These are phyloP conservation scores for Leccinum rimulosum DNA, from an alignment of 768 basidiomycete species.

Conservation along the genomic window DNA sequence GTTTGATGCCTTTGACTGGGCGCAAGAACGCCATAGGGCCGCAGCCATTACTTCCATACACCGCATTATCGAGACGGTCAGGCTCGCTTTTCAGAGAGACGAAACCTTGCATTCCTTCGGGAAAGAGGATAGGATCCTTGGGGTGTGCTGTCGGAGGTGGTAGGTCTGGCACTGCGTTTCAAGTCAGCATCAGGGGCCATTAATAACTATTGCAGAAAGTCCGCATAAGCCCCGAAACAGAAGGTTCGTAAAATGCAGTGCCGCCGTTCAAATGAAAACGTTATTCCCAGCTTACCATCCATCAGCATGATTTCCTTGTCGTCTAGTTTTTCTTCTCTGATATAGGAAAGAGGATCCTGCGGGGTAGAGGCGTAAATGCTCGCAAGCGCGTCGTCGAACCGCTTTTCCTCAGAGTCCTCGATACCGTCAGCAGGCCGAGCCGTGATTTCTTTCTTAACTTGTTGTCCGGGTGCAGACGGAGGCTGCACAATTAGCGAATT, in stretches of 20 bases:
- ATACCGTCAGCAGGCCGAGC: neutral
- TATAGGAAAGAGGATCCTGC: constrained; percentile 31
- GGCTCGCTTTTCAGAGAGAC: constrained; percentile 23
- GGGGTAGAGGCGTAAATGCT: constrained; percentile 31
- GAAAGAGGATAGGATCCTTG: constrained; percentile 33
- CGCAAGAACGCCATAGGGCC: constrained; percentile 35
- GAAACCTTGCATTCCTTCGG: constrained; percentile 29
- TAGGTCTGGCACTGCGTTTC: constrained; percentile 50
- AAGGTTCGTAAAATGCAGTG: constrained; percentile 13
- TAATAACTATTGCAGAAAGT: constrained; percentile 15
- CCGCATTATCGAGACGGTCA: neutral
- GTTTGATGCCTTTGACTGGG: constrained; percentile 56
- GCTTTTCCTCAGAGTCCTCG: constrained; percentile 12
- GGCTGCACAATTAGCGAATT: constrained; percentile 26
- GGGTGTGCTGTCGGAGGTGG: constrained; percentile 50
- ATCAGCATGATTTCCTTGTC: constrained; percentile 50
- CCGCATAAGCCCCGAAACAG: constrained; percentile 25
- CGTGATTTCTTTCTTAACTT: neutral
- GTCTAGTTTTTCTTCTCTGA: constrained; percentile 57
- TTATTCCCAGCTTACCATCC: constrained; percentile 46
- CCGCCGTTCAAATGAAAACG: constrained; percentile 9
- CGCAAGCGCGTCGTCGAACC: constrained; percentile 33
- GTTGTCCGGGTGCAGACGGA: constrained; percentile 12
- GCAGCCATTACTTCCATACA: neutral
- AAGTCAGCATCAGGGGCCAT: constrained; percentile 21